Base-by-base conservation (phyloP, 2,329 filamentous ascomycete genomes). In the Cercospora sp. region DNA sequence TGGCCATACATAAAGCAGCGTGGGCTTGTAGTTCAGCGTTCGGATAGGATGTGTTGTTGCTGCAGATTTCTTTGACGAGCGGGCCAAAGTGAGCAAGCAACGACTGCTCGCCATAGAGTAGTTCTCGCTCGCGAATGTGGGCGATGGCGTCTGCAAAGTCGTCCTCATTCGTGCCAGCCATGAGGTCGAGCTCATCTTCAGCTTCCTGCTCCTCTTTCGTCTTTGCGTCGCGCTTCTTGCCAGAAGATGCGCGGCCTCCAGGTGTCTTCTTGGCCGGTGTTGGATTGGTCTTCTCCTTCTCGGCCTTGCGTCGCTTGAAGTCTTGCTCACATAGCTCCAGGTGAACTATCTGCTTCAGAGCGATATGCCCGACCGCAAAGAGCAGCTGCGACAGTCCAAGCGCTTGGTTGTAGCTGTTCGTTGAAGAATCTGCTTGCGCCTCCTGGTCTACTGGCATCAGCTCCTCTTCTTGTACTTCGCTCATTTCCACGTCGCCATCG, bases 271-370 rank as follows among this genome's bases (percentile, higher is more conserved):
- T 75, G 13, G 68, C 70, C 6, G 73, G 70, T 3, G 71, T 68
- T 64, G 73, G 68, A 23, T 76, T 74, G 67, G 82, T 85, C 82
- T 93, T 94, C 76, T 95, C 92, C 74, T 93, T 92, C 68, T 95
- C 92, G 48, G 92, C 90, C 84, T 99, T 99, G 72, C 94, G 88
- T 64, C 94, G 91, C 84, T 99, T 99, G 81, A 99, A 99, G 79
- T 99, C 95, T 60, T 95, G 88, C 78, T 99, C 95, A 78, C 94
- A 97, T n/a, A 98, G 85, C 75, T 99, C 95, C 10, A 99, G 87
- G 78, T 99, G 95, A 0, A 99, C 96, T 74, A 99, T 99, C 78
- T 99, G 96, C 82, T 99, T 99, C 78, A 99, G 95, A 13, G 95
- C 95, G 59, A 98, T 91, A 76, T 99, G 95, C 0, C 95, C 95